Evolutionary conservation across 768 basidiomycete species (phyloP), one percentile per base, ranked within the genome.

Genomic region (Jaapia argillacea): DNA sequence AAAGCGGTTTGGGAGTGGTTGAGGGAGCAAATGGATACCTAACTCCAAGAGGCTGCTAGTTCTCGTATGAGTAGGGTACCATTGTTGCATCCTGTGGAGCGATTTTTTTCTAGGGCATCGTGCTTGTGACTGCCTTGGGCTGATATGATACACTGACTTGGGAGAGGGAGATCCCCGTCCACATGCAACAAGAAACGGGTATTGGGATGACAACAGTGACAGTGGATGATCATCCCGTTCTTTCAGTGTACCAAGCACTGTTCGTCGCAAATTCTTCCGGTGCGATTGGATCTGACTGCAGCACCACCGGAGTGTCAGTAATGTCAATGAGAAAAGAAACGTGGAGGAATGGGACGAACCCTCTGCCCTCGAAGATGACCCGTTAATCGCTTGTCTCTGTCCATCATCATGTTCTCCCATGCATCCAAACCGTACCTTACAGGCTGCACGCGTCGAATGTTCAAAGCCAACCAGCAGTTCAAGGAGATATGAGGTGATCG

Each of bases 401-500:
- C 77, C 82, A 97, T 90, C 90, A 98, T 89, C 85, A 87, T 88
- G 42, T 85, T 75, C 48, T 98, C 94, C 91, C 90, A 98, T 18
- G 73, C 63, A 56, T 97, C 94, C 25, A 94, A 57, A 42, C 79
- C 74, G 56, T 92, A 93, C 40, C 94, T 77, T 24, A 85, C 75
- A 43, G 85, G 81, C 91, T 94, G 47, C n/a, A 24, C 21, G 44
- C 22, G 22, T 13, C 13, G 40, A 25, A 18, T 40, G 46, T 40
- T 5, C 14, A 42, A 47, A 23, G 21, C 7, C 43, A 36, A 52
- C 38, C 24, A 51, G 58, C 58, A 56, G 23, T n/a, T 24, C 4
- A 1, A 28, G n/a, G 16, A 33, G 40, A 16, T 13, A 14, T n/a
- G 44, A 22, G 20, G 16, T 23, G 20, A 35, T 22, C 23, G 25